A percentile compares a stretch with the other conserved stretches of the same genome.
phyloP scores from a whole-genome alignment of 225 moss, liverwort and hornwort genomes.

The Marchantia paleacea region DNA sequence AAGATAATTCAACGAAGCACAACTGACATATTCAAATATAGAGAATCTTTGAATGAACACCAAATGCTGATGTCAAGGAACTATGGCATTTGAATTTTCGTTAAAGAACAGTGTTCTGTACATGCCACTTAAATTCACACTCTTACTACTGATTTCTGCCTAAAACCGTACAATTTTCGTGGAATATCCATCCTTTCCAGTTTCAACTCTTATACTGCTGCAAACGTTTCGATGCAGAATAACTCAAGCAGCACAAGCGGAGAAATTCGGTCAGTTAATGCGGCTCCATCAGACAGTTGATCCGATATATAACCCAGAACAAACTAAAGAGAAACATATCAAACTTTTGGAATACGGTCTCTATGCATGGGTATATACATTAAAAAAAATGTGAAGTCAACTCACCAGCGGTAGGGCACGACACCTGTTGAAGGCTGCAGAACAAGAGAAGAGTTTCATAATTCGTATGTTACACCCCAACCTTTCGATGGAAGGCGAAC shows the following conservation, averaged over 20 bases:
- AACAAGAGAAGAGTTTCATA: neutral
- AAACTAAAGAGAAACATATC: neutral
- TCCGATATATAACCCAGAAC: neutral
- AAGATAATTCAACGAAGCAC: too few relatives aligned
- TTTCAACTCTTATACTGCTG: neutral
- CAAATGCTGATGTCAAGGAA: too few relatives aligned
- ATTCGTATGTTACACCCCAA: constrained; percentile 10
- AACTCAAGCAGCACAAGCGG: neutral
- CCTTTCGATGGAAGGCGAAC: constrained; percentile 12
- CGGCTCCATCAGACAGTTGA: neutral
- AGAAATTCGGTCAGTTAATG: neutral
- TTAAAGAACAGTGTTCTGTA: neutral
- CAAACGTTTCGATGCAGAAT: neutral
- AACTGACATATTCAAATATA: too few relatives aligned
- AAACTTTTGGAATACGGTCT: neutral
- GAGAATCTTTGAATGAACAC: too few relatives aligned
- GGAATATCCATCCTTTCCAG: neutral
- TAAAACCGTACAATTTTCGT: neutral
- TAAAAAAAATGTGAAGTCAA: too few relatives aligned
- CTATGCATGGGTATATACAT: neutral
- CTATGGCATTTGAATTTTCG: too few relatives aligned
- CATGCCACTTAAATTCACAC: neutral
- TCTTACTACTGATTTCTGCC: neutral
- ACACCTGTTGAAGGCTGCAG: constrained; percentile 2
- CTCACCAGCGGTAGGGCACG: constrained; percentile 28